Evolutionary conservation across 139 green algal genomes (phyloP).

Genomic region (Picochlorum sp.): DNA sequence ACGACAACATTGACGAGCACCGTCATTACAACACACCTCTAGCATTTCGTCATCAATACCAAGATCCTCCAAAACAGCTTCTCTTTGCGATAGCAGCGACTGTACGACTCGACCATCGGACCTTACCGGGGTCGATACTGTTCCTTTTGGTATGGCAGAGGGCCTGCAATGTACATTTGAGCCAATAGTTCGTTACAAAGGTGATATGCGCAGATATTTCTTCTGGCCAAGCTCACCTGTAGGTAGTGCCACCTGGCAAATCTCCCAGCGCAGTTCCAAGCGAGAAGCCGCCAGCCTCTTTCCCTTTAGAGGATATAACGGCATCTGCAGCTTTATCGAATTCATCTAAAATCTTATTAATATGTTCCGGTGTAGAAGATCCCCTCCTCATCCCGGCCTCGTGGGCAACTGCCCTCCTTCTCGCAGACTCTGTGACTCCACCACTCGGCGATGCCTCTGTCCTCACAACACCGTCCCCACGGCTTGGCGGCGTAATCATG

Average conservation of each 20-base stretch:
- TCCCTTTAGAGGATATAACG: no score
- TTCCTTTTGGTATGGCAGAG: conserved; percentile 13
- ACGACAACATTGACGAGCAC: no score
- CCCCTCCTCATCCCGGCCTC: no score
- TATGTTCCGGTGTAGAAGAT: background rate
- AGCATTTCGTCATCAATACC: conserved; percentile 8
- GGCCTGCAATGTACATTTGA: no score
- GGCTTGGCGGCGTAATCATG: no score
- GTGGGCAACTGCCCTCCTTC: no score
- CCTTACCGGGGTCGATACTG: background rate
- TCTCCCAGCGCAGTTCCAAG: background rate
- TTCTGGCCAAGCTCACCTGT: background rate
- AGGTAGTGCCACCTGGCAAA: background rate
- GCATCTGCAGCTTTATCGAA: background rate
- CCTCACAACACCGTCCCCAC: no score
- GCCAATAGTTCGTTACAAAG: no score
- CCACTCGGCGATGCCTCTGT: no score
- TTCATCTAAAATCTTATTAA: background rate
- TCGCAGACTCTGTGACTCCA: no score
- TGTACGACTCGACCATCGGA: conserved; percentile 15
- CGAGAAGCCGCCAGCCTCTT: background rate
- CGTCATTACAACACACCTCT: no score
- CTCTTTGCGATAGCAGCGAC: conserved; percentile 9
- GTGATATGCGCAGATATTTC: background rate
- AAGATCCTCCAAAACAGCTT: conserved; percentile 20